phyloP scores from a whole-genome alignment of 208 protist species.

The Herpetomonas samuelpessoai region DNA sequence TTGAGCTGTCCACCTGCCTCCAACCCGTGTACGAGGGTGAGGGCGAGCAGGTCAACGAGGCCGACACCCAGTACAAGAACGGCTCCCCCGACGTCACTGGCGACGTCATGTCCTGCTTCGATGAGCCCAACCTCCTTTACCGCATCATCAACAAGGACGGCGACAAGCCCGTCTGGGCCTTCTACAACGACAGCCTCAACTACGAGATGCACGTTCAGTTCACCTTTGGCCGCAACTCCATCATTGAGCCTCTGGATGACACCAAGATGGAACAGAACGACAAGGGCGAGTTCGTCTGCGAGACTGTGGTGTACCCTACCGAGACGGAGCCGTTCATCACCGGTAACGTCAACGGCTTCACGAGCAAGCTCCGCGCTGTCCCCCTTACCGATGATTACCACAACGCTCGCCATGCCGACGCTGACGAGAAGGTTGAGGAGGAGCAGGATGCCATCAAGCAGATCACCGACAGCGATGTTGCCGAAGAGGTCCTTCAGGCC shows the following conservation, averaged over 20 bases:
- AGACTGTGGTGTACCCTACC: conserved; percentile 58
- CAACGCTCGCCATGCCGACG: conserved; percentile 32
- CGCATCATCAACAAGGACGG: conserved; percentile 54
- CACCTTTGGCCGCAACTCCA: conserved; percentile 60
- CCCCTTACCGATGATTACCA: conserved; percentile 58
- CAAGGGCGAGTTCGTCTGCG: conserved; percentile 54
- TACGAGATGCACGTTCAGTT: conserved; percentile 86
- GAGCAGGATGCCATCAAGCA: conserved; percentile 40
- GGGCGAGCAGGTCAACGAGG: conserved; percentile 9
- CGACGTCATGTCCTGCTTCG: conserved; percentile 52
- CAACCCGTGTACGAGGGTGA: conserved; percentile 38
- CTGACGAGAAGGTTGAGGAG: conserved; percentile 37
- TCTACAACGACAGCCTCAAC: conserved; percentile 85
- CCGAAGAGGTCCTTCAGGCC: conserved; percentile 52
- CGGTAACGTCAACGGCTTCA: conserved; percentile 69
- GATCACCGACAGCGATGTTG: conserved; percentile 34
- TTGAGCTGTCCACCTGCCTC: conserved; percentile 54
- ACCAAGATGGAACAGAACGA: conserved; percentile 58
- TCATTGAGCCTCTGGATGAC: conserved; percentile 48
- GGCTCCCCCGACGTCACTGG: conserved; percentile 44
- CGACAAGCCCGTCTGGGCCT: conserved; percentile 41
- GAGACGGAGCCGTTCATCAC: conserved; percentile 62
- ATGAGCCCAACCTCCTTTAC: conserved; percentile 70
- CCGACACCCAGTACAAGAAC: conserved; percentile 27
- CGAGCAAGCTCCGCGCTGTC: conserved; percentile 53